These are phyloP conservation scores for Cyclocybe aegerita DNA, from an alignment of 768 basidiomycete species.

Conservation along the genomic window DNA sequence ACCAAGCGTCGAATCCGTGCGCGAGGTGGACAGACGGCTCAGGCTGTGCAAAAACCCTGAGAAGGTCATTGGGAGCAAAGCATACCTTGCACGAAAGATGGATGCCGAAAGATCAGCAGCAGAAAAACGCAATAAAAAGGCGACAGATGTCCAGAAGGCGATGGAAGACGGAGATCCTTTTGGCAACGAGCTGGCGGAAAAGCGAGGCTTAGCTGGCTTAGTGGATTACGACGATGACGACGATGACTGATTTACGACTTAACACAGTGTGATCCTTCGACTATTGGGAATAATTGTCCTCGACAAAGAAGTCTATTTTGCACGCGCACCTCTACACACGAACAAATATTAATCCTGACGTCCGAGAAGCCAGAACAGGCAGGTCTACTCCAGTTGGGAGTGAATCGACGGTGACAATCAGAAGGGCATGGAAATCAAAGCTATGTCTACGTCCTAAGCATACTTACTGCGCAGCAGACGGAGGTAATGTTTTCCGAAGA, in stretches of 20 bases:
- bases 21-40: constrained; percentile 85
- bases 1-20: constrained; percentile 81
- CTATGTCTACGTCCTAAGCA: no score
- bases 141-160: constrained; percentile 41
- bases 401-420: no score
- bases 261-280: not conserved
- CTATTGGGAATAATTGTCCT: no score
- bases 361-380: no score
- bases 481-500: no score
- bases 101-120: constrained; percentile 70
- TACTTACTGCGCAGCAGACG: no score
- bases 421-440: no score
- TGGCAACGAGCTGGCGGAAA: constrained; percentile 49
- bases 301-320: no score
- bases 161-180: constrained; percentile 68
- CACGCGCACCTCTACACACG: no score
- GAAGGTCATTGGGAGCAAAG: constrained; percentile 88
- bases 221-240: constrained; percentile 55
- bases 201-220: constrained; percentile 48
- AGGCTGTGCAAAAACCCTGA: constrained; percentile 94
- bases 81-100: constrained; percentile 70
- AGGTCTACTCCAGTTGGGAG: no score
- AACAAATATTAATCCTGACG: no score
- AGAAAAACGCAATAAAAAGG: constrained; percentile 68
- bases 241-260: constrained; percentile 9